Evolutionary conservation across 371 early-diverging fungal species (phyloP).

Genomic region (Racocetra persica): DNA sequence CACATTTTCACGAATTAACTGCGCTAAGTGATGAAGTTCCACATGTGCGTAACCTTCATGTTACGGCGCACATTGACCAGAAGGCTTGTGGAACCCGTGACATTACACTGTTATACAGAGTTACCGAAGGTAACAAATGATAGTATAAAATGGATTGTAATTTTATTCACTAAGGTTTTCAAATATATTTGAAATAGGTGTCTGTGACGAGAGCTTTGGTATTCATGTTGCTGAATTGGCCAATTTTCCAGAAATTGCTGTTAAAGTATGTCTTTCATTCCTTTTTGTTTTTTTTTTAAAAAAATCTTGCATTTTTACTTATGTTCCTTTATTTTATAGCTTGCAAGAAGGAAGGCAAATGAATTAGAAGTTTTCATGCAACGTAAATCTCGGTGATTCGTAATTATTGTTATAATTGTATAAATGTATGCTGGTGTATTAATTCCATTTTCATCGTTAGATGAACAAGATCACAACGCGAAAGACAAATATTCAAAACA

Average conservation of each 20-base stretch:
- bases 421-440: background rate
- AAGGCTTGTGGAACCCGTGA: constrained; percentile 53
- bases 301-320: background rate
- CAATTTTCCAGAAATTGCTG: constrained; percentile 88
- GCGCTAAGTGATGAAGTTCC: constrained; percentile 72
- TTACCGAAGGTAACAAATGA: constrained; percentile 64
- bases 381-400: background rate
- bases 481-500: constrained; percentile 46
- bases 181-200: constrained; percentile 64
- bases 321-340: constrained; percentile 35
- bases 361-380: constrained; percentile 79
- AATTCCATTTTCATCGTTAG: constrained; percentile 38
- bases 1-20: constrained; percentile 98
- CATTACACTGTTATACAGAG: constrained; percentile 90
- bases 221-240: constrained; percentile 98
- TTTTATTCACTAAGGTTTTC: background rate
- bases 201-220: constrained; percentile 98
- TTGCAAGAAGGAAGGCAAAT: constrained; percentile 88
- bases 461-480: constrained; percentile 40
- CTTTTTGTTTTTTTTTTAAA: background rate
- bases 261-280: constrained; percentile 50
- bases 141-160: too few relatives aligned
- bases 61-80: constrained; percentile 73
- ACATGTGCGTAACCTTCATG: constrained; percentile 88
- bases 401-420: background rate